A percentile compares a stretch with the other conserved stretches of the same genome.
These are phyloP conservation scores for Trebouxia sp. DNA, from an alignment of 139 green algal genomes.

Conservation along the genomic window DNA sequence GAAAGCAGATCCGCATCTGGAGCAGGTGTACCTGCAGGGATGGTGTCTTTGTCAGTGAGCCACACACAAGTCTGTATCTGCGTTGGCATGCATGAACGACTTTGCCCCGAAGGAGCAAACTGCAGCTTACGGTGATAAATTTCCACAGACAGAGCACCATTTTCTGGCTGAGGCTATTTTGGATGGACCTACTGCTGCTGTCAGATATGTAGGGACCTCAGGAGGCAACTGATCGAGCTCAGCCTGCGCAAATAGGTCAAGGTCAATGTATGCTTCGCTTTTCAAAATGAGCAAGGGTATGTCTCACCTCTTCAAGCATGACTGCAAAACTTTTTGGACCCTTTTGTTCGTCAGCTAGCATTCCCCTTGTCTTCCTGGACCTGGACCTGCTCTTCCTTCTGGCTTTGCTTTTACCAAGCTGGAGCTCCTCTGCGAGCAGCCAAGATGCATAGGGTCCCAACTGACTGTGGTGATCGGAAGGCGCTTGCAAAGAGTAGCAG, in stretches of 20 bases:
- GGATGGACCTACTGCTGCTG: slow-evolving; percentile 14
- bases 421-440: background rate
- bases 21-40: slow-evolving; percentile 15
- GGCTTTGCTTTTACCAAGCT: background rate
- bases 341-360: slow-evolving; percentile 18
- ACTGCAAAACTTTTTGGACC: slow-evolving; percentile 18
- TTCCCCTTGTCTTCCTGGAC: slow-evolving; percentile 8
- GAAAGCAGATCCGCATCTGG: slow-evolving; percentile 2
- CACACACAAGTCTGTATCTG: too few species aligned
- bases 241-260: background rate
- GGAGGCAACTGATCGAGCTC: slow-evolving; percentile 13
- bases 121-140: slow-evolving; percentile 1
- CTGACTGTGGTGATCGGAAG: too few species aligned
- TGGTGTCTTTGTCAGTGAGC: too few species aligned
- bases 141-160: slow-evolving; percentile 21
- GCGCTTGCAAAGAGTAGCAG: too few species aligned
- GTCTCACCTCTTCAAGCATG: slow-evolving; percentile 2
- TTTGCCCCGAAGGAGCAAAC: too few species aligned
- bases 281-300: too few species aligned
- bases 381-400: slow-evolving; percentile 1
- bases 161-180: slow-evolving; percentile 22
- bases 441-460: too few species aligned
- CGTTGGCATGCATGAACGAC: too few species aligned
- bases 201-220: slow-evolving; percentile 2
- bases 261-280: too few species aligned